Percentiles rank a stretch among this genome's conserved stretches.
phyloP scores from a whole-genome alignment of 306 rosid species.

The Canavalia ensiformis region DNA sequence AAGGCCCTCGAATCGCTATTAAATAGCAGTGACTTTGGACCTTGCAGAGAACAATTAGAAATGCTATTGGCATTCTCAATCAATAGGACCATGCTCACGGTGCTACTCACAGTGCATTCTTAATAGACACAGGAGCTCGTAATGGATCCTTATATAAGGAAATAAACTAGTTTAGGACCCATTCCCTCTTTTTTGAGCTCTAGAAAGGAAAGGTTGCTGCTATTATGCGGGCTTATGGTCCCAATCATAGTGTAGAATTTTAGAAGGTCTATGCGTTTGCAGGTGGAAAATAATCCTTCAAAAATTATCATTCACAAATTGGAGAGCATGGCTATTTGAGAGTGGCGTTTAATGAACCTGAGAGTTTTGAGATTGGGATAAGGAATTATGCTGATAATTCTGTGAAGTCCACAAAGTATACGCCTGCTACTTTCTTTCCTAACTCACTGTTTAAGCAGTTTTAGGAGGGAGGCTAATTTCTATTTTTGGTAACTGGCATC shows the following conservation, averaged over 20 bases:
- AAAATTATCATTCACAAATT: conserved; percentile 74
- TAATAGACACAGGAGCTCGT: too few species aligned
- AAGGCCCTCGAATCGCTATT: too few species aligned
- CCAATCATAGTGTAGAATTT: conserved; percentile 6
- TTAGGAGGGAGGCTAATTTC: conserved; percentile 96
- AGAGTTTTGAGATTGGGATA: conserved; percentile 60
- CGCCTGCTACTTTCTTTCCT: conserved; percentile 81
- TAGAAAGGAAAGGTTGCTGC: too few species aligned
- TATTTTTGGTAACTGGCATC: conserved; percentile 76
- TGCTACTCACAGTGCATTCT: too few species aligned
- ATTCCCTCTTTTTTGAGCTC: too few species aligned
- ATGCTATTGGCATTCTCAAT: too few species aligned
- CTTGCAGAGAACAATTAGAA: too few species aligned
- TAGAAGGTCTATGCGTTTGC: conserved; percentile 87
- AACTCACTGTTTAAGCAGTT: conserved; percentile 94
- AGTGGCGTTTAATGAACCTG: conserved; percentile 79
- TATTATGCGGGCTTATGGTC: too few species aligned
- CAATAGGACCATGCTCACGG: too few species aligned
- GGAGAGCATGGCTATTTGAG: conserved; percentile 87
- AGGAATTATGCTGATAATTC: conserved; percentile 68
- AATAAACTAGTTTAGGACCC: too few species aligned
- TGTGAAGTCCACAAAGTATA: conserved; percentile 87
- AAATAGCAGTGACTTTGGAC: too few species aligned
- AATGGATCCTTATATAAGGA: too few species aligned
- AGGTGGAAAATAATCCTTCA: conserved; percentile 69